Evolutionary conservation across 257 asterid species (phyloP).

Genomic region (Schizonepeta tenuifolia): DNA sequence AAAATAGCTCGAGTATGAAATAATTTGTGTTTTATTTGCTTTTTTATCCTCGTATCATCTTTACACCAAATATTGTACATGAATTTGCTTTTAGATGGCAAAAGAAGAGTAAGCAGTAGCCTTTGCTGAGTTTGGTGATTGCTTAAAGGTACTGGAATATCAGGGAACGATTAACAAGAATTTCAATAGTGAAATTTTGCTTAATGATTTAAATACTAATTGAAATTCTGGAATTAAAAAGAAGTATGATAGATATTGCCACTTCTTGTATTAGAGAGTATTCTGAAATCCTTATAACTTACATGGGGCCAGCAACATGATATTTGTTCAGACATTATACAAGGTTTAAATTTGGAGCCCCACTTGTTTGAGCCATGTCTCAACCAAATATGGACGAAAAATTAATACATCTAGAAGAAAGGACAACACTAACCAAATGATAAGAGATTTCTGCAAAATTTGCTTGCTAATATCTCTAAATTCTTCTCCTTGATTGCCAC

Average conservation of each 20-base stretch:
- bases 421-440: constrained; percentile 7
- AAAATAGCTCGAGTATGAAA: not conserved
- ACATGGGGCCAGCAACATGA: constrained; percentile 13
- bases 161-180: not conserved
- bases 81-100: not conserved
- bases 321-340: constrained; percentile 19
- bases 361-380: constrained; percentile 22
- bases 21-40: not conserved
- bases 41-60: not conserved
- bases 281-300: constrained; percentile 25
- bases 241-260: no score
- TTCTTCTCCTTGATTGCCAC: constrained; percentile 19
- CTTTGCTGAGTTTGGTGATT: not conserved
- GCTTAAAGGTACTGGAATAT: not conserved
- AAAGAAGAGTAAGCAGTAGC: not conserved
- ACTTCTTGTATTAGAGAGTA: constrained; percentile 22
- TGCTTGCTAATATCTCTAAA: constrained; percentile 29
- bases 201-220: not conserved
- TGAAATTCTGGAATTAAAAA: not conserved
- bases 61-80: not conserved
- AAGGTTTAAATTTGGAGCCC: not conserved
- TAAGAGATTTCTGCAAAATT: constrained; percentile 25
- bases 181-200: not conserved
- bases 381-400: constrained; percentile 26
- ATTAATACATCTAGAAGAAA: constrained; percentile 26